Base-by-base conservation (phyloP, 1,139 yeast species). In the Suhomyces kunorum region DNA sequence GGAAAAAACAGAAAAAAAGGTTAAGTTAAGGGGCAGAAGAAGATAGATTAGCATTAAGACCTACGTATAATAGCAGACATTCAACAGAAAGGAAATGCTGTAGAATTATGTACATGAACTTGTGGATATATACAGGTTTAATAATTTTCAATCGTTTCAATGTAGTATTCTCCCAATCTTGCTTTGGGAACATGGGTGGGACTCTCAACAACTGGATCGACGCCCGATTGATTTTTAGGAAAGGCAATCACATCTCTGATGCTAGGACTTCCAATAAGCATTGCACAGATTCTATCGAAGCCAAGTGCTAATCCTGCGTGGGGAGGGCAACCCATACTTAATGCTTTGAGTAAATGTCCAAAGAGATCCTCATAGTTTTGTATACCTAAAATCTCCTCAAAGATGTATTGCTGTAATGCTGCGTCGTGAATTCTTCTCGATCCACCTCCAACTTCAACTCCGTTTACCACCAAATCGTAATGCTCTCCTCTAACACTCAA, bases 301-400 rank as follows among this genome's bases (percentile, higher is more conserved):
- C 98, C 99, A 40, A 92, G 71, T 0, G 98, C 99, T 38, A 92
- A 71, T 0, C 99, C 99, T 2, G 98, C 97, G 66, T 92, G 99
- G 0, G 99, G 98, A 0, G 99, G 99, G 56, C 98, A 89, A 1
- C 98, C 98, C 67, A 87, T 81, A 32, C 80, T 78, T 44, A 92
- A 77, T 0, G 96, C 97, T 33, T 74, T 71, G 24, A 94, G 68
- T 34, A 92, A 70, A 61, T 94, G 99, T 0, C 96, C 95, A 68
- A 92, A 92, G n/a, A 88, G 66, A 14, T 61, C 58, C 35, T 81
- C 71, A 38, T 85, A 75, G 48, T 87, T 70, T 0, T 56, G 39
- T n/a, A 85, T 81, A 9, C 68, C 59, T 26, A 85, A 65, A 19
- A 86, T 68, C 25, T 76, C 63, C 39, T 76, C 68, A 53, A 86